These are phyloP conservation scores for Phytophthora niederhauseri DNA, from an alignment of 352 stramenopile genomes.

Conservation along the genomic window DNA sequence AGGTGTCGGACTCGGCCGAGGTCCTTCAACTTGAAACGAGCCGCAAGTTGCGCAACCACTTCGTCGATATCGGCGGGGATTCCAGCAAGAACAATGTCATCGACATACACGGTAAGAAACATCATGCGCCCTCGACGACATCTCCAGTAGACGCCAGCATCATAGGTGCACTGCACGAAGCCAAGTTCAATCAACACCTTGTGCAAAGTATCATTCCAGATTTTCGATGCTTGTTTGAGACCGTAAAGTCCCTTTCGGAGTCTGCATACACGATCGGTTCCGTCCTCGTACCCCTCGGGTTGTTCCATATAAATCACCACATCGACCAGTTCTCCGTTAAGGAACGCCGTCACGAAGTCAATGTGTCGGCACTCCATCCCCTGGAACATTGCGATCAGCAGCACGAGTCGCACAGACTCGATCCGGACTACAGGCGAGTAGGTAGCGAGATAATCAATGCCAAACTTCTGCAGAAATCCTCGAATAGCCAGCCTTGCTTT, in stretches of 20 bases:
- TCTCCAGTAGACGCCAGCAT: slow-evolving; percentile 15
- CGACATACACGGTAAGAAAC: slow-evolving; percentile 14
- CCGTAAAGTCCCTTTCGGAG: slow-evolving; percentile 6
- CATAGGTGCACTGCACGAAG: slow-evolving; percentile 6
- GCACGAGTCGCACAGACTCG: slow-evolving; percentile 7
- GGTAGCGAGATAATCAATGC: slow-evolving; percentile 7
- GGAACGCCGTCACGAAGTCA: background rate
- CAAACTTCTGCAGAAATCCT: slow-evolving; percentile 3
- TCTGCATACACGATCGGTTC: slow-evolving; percentile 5
- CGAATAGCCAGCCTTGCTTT: slow-evolving; percentile 3
- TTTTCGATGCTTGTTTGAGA: slow-evolving; percentile 8
- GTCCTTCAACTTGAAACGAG: slow-evolving; percentile 5
- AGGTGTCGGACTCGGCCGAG: slow-evolving; percentile 3
- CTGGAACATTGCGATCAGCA: slow-evolving; percentile 4
- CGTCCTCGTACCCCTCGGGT: slow-evolving; percentile 9
- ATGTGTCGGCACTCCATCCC: background rate
- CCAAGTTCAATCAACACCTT: slow-evolving; percentile 2
- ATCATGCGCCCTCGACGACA: background rate
- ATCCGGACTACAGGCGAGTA: slow-evolving; percentile 17
- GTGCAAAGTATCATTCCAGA: slow-evolving; percentile 19
- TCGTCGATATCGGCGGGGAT: background rate
- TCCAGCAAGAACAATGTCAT: slow-evolving; percentile 5
- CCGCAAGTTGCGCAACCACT: background rate
- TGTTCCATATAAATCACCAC: slow-evolving; percentile 21
- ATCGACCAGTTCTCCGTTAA: slow-evolving; percentile 2